Percentiles rank a stretch among this genome's conserved stretches.
Conservation (phyloP, 208 protist genomes). For the Acanthamoeba sp. region DNA sequence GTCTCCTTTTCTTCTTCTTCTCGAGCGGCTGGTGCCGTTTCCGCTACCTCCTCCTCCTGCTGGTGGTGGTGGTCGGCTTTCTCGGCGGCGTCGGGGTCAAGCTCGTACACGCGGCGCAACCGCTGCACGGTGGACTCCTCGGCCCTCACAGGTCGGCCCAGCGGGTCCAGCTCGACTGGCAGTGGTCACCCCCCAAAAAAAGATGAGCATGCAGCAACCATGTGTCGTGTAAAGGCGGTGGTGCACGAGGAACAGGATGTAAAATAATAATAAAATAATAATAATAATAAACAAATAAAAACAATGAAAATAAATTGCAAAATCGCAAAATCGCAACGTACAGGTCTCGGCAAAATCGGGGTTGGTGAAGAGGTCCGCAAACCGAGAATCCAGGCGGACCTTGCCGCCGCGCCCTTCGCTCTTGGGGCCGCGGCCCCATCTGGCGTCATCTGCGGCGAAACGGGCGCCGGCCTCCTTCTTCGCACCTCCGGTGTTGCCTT, state of each 20-base stretch:
- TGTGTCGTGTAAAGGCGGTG: neutral
- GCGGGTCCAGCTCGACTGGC: constrained; percentile 30
- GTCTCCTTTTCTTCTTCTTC: neutral
- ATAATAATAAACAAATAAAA: neutral
- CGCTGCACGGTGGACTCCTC: neutral
- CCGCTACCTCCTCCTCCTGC: neutral
- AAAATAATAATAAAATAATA: constrained; percentile 15
- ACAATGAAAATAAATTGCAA: too few relatives aligned
- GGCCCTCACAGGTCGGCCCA: neutral
- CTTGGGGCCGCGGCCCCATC: neutral
- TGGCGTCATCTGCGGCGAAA: neutral
- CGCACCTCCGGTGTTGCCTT: neutral
- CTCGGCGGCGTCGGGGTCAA: neutral
- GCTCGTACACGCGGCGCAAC: constrained; percentile 17
- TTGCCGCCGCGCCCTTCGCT: neutral
- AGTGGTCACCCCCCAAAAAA: neutral
- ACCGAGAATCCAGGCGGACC: constrained; percentile 49
- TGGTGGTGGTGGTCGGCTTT: neutral
- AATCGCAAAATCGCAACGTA: too few relatives aligned
- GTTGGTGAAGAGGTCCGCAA: constrained; percentile 60
- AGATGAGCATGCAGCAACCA: neutral
- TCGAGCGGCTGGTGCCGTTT: too few relatives aligned
- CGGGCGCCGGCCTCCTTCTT: neutral
- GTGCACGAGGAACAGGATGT: too few relatives aligned
- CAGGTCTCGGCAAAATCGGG: constrained; percentile 66